These are phyloP conservation scores for Stagonosporopsis vannaccii DNA, from an alignment of 2,329 filamentous ascomycete genomes.

Conservation along the genomic window DNA sequence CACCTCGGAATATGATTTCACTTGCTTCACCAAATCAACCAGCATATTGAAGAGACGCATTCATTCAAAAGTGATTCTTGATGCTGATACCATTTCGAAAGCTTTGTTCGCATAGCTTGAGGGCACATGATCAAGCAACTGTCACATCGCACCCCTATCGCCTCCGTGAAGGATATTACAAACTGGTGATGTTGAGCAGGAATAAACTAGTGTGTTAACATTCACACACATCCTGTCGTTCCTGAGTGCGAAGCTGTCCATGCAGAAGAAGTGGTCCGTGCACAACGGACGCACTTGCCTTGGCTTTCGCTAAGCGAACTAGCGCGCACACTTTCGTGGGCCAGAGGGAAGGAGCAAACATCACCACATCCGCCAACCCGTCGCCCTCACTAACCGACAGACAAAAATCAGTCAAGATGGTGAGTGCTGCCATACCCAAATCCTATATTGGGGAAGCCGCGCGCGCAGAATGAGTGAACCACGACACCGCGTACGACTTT, in stretches of 20 bases:
- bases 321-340: constrained; percentile 8
- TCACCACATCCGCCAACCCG: constrained; percentile 46
- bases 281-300: neutral
- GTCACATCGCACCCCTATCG: neutral
- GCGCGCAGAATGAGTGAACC: constrained; percentile 41
- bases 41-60: neutral
- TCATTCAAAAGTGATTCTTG: neutral
- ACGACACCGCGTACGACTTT: constrained; percentile 21
- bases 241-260: neutral
- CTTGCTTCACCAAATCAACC: neutral
- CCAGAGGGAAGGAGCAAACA: constrained; percentile 13
- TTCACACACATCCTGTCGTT: neutral
- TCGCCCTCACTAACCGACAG: constrained; percentile 47
- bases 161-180: neutral
- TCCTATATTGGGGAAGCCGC: constrained; percentile 13
- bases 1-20: constrained; percentile 24
- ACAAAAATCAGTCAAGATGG: constrained; percentile 52
- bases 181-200: neutral
- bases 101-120: neutral
- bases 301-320: constrained; percentile 16
- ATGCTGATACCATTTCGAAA: neutral
- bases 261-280: neutral
- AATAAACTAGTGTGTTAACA: neutral
- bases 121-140: neutral
- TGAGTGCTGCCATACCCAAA: constrained; percentile 33